Evolutionary conservation across 2,329 filamentous ascomycete genomes (phyloP), one percentile per base, ranked within the genome.

Genomic region (Emergomyces africanus): DNA sequence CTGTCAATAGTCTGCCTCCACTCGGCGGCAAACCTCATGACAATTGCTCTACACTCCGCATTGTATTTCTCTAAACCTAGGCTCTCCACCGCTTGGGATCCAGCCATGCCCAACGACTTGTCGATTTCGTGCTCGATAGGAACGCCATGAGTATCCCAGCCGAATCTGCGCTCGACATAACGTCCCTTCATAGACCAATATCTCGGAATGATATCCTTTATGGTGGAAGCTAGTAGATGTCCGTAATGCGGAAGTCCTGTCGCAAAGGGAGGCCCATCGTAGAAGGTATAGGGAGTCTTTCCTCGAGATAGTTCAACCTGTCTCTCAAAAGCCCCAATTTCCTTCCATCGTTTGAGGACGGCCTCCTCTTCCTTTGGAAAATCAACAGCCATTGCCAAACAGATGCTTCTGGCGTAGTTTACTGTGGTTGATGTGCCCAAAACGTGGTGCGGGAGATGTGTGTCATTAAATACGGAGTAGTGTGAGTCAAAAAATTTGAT

Each of bases 161-260:
- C 92, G 66, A 96, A 96, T 61, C 91, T 83, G 64, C 92, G 83
- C 77, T 94, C 89, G 57, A 96, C 91, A 77, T 95, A 88, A 70
- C 86, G 89, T 18, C 92, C 92, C 72, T 95, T 95, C 91, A 96
- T 96, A 57, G 90, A 90, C 90, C 91, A 96, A 74, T 96, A 97
- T 66, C 92, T 81, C 9, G 92, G 90, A 65, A 97, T 95, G 61
- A 96, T 94, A 73, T 96, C 92, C 75, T 97, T 96, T 77, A 96
- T 96, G 55, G 91, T 96, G 23, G 90, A 95, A 42, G 92, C 88
- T 65, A 95, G 80, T 57, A 95, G 77, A 74, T 95, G 90, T 60
- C 86, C 83, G 67, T 87, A 86, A 71, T 87, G 85, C 48, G 83
- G 83, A 61, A 83, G 77, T 42, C 82, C 82, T 65, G 87, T 95